Base-by-base conservation (phyloP, 371 early-diverging fungal genomes). In the Mortierella sp. region DNA sequence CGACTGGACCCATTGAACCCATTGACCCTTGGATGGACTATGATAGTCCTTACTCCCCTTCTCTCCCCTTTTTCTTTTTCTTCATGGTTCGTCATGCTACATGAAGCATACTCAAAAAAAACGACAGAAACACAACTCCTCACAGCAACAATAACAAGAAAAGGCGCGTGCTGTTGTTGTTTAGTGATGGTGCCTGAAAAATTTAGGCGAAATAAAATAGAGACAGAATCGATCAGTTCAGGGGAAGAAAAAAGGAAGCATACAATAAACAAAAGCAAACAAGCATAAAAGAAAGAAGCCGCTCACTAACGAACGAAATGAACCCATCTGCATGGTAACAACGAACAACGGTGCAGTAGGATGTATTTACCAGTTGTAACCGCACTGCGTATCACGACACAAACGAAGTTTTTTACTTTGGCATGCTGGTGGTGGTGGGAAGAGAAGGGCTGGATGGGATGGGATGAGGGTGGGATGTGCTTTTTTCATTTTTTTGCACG, bases 291-390 rank as follows among this genome's bases (percentile, higher is more conserved):
- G 21, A 6, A 54, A 24, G 21, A 54, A 40, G 6, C 43, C 54
- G 31, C 34, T 61, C 61, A 3, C 40, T 67, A 67, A 67, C 67
- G 67, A 64, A 24, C 67, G 67, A 64, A 50, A 37, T 24, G 67
- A 21, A 24, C 67, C 67, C 67, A 24, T 24, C 67, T 67, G 37
- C 67, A 67, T 67, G 67, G 67, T 67, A 61, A 31, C 28, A 57
- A 26, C 28, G 8, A n/a, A 21, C 19, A n/a, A 28, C 13, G 13
- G 13, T 61, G 61, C 34, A 31, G 1, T 34, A 21, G 43, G 43
- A 40, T 40, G 43, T 61, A 13, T 16, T 61, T 50, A 50, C 50
- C 50, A 50, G 50, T 50, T 11, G 3, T 14, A 50, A 3, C 16
- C 11, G 16, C 16, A 50, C 16, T 50, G 50, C 13, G 50, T 50